A percentile compares a stretch with the other conserved stretches of the same genome.
Evolutionary conservation across 2,329 filamentous ascomycete genomes (phyloP).

Genomic region (Penicillium brevicompactum): DNA sequence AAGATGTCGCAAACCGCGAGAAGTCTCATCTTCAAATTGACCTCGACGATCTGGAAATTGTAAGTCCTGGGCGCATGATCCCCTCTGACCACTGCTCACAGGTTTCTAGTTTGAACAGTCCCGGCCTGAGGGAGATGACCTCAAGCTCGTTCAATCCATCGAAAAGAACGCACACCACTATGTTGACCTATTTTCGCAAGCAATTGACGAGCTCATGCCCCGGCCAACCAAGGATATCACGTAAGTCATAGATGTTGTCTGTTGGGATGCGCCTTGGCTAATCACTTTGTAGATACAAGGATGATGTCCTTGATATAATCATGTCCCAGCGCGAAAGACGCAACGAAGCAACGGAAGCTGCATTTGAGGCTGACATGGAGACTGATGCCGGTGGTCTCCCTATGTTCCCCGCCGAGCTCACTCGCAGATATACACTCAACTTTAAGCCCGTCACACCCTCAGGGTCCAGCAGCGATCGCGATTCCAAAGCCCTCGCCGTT

Average conservation of each 20-base stretch:
- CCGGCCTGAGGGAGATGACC: conserved; percentile 67
- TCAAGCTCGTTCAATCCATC: conserved; percentile 74
- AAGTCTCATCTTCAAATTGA: conserved; percentile 80
- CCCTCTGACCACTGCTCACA: conserved; percentile 1
- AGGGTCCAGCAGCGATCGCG: conserved; percentile 62
- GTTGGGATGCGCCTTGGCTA: conserved; percentile 14
- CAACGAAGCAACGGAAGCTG: conserved; percentile 73
- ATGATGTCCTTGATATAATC: conserved; percentile 94
- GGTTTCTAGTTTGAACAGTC: conserved; percentile 67
- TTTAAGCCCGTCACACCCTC: conserved; percentile 88
- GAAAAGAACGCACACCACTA: conserved; percentile 94
- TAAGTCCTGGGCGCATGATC: conserved; percentile 43
- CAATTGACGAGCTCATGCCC: conserved; percentile 85
- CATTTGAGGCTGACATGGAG: conserved; percentile 67
- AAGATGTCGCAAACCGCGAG: conserved; percentile 80
- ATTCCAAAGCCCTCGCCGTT: conserved; percentile 75
- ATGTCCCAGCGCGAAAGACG: conserved; percentile 87
- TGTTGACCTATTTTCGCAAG: conserved; percentile 84
- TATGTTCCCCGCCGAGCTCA: conserved; percentile 88
- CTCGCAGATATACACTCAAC: conserved; percentile 89
- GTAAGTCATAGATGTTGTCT: conserved; percentile 48
- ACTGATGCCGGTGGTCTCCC: conserved; percentile 64
- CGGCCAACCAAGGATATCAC: conserved; percentile 74
- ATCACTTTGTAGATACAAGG: conserved; percentile 73
- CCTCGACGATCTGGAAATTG: conserved; percentile 79